Evolutionary conservation across 495 filamentous ascomycete species (phyloP).

Genomic region (Trichoderma gamsii): DNA sequence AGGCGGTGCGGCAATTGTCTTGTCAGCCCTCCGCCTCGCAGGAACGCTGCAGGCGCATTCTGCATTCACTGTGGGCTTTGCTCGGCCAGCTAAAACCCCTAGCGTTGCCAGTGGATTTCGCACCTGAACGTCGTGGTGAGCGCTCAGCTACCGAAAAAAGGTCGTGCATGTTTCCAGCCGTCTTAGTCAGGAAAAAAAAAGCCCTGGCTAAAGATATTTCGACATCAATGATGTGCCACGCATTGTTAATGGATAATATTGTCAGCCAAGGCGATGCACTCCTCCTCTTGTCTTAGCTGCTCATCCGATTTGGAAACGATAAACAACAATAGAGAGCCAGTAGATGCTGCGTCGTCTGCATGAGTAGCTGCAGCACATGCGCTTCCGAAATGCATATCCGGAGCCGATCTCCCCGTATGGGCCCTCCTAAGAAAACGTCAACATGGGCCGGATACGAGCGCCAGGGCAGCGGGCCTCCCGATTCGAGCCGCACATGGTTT

Average conservation of each 20-base stretch:
- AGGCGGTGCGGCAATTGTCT: constrained; percentile 10
- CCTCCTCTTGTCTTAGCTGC: too few species aligned
- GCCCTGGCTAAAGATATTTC: too few species aligned
- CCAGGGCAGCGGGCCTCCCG: constrained; percentile 6
- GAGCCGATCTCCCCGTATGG: constrained; percentile 13
- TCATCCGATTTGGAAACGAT: too few species aligned
- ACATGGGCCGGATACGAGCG: constrained; percentile 9
- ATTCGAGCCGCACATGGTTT: constrained; percentile 8
- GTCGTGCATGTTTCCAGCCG: too few species aligned
- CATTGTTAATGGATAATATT: too few species aligned
- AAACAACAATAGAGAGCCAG: too few species aligned
- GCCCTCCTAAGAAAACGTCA: background rate
- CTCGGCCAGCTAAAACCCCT: background rate
- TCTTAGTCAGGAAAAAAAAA: too few species aligned
- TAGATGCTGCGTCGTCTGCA: background rate
- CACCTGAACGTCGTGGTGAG: background rate
- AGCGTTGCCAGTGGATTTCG: background rate
- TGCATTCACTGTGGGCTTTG: background rate
- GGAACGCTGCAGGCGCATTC: background rate
- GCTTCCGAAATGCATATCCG: background rate
- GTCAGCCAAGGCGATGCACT: too few species aligned
- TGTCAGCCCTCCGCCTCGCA: constrained; percentile 13
- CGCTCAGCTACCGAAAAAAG: background rate
- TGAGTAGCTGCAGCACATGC: constrained; percentile 8
- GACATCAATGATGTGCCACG: too few species aligned